Base-by-base conservation (phyloP, 2,329 filamentous ascomycete genomes). In the Plectosphaerella plurivora region DNA sequence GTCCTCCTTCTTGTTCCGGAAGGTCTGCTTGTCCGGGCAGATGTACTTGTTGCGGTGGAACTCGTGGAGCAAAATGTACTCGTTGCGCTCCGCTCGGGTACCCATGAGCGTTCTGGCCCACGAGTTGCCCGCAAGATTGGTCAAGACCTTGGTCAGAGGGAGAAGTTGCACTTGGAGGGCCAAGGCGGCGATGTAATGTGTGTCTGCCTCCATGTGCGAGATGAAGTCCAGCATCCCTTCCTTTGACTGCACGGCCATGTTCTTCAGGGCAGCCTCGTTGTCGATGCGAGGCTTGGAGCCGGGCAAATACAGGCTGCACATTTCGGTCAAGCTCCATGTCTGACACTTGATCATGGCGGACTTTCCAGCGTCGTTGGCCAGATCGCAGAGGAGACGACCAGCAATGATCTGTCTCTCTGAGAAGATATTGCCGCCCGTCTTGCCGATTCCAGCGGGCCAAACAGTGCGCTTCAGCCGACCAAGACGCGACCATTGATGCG, bases 31-130 rank as follows among this genome's bases (percentile, higher is more conserved):
- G 73, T 99, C 95, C 0, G 94, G 94, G 65, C 91, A 97, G 55
- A 99, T 97, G 66, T 96, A 99, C 70, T 97, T 97, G 72, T 94
- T 97, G 57, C 88, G 87, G 67, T 97, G 83, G 65, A 99, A 99
- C 64, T 97, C 93, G 62, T 99, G 94, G 5, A 99, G 82, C 65
- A 99, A 65, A 90, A 99, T 99, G 78, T 96, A 99, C 73, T 99
- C 94, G 72, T 99, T 99, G 36, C 94, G 89, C 74, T 99, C 94
- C 9, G 94, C 94, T 65, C 94, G 87, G 18, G 94, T 99, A 69
- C 94, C 94, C 37, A 91, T 97, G 41, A 99, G 76, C 3, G 94
- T 99, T 66, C 94, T 86, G 51, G 93, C 93, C 94, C 94, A 99
- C 1, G 94, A 97, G 70, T 99, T 99, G 61, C 94, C 94, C 56